These are phyloP conservation scores for Didymellaceae sp. DNA, from an alignment of 2,329 filamentous ascomycete species.

Conservation along the genomic window DNA sequence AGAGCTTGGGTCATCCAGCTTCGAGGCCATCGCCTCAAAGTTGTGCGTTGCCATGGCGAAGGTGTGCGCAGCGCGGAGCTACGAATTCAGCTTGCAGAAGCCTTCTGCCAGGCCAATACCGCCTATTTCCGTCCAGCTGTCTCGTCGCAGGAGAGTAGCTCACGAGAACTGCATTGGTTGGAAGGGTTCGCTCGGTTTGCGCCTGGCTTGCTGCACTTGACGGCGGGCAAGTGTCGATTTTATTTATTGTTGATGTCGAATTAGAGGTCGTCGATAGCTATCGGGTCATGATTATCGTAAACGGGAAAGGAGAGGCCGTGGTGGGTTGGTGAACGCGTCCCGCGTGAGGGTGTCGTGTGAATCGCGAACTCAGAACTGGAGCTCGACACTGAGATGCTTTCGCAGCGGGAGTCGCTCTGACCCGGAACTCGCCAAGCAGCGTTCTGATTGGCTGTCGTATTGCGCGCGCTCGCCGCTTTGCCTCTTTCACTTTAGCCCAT, in stretches of 20 bases:
- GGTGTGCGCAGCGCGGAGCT: slow-evolving; percentile 32
- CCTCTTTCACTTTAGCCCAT: background rate
- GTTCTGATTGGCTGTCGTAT: slow-evolving; percentile 2
- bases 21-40: slow-evolving; percentile 55
- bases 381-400: slow-evolving; percentile 9
- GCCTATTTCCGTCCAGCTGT: slow-evolving; percentile 18
- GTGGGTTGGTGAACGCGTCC: slow-evolving; percentile 39
- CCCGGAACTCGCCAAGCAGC: slow-evolving; percentile 7
- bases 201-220: slow-evolving; percentile 18
- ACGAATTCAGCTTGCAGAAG: slow-evolving; percentile 24
- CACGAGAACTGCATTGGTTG: slow-evolving; percentile 37
- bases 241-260: slow-evolving; percentile 31
- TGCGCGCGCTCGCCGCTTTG: background rate
- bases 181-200: slow-evolving; percentile 25
- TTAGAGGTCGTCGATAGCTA: slow-evolving; percentile 27
- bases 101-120: slow-evolving; percentile 13
- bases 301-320: slow-evolving; percentile 28
- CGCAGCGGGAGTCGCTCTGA: slow-evolving; percentile 14
- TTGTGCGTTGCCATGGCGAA: slow-evolving; percentile 49
- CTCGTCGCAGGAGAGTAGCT: slow-evolving; percentile 21
- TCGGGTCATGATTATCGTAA: slow-evolving; percentile 42
- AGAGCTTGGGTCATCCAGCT: slow-evolving; percentile 53
- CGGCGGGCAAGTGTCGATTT: slow-evolving; percentile 19
- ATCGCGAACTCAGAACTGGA: slow-evolving; percentile 39
- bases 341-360: slow-evolving; percentile 34